Conservation (phyloP, 352 stramenopile species). For the Pythium coloratum region DNA sequence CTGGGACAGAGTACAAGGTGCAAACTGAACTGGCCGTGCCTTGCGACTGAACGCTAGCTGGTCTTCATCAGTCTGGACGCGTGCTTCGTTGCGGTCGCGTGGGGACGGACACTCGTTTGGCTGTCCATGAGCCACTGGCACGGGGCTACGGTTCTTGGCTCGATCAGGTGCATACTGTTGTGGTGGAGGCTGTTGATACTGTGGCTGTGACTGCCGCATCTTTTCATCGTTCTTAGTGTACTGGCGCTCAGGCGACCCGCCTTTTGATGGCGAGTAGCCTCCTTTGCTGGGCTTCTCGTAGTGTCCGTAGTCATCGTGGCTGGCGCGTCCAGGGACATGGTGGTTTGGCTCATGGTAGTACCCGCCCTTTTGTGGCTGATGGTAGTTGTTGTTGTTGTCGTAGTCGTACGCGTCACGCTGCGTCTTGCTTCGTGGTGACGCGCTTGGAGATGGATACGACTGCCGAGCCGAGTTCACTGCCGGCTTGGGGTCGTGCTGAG, state of each 20-base stretch:
- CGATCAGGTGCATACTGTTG: conserved; percentile 6
- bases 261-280: conserved; percentile 21
- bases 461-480: conserved; percentile 22
- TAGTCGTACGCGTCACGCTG: conserved; percentile 35
- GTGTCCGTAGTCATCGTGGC: conserved; percentile 37
- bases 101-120: conserved; percentile 44
- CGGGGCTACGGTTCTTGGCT: conserved; percentile 26
- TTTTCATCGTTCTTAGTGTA: conserved; percentile 16
- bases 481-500: conserved; percentile 12
- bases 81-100: conserved; percentile 61
- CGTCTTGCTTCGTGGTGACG: conserved; percentile 34
- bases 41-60: conserved; percentile 81
- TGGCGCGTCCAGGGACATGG: conserved; percentile 35
- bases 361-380: conserved; percentile 1
- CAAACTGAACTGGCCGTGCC: conserved; percentile 70
- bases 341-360: conserved; percentile 26
- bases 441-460: conserved; percentile 24
- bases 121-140: background rate
- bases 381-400: conserved; percentile 36
- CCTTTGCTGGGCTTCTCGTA: conserved; percentile 12
- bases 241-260: conserved; percentile 16
- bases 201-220: conserved; percentile 5
- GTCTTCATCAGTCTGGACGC: conserved; percentile 54
- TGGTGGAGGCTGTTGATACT: conserved; percentile 3
- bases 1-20: conserved; percentile 82